Percentiles rank a stretch among this genome's conserved stretches.
Evolutionary conservation across 2,329 filamentous ascomycete genomes (phyloP).

Genomic region (Periconia macrospinosa): DNA sequence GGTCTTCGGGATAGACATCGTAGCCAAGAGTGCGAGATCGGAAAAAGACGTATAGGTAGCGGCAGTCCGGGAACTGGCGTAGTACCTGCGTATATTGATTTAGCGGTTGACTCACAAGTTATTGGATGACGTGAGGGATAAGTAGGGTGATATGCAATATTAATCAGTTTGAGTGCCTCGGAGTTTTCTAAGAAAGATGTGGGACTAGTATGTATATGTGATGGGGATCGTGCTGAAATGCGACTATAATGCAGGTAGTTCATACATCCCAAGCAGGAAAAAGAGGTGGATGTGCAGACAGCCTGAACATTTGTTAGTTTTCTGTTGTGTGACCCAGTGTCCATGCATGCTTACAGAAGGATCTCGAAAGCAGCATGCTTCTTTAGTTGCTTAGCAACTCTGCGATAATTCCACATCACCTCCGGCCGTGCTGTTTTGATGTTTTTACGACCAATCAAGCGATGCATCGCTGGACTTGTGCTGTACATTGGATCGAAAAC

Average conservation of each 20-base stretch:
- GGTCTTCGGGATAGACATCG: constrained; percentile 43
- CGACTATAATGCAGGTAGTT: constrained; percentile 13
- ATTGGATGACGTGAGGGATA: not conserved
- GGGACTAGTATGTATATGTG: not conserved
- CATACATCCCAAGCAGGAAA: constrained; percentile 48
- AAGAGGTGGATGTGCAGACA: constrained; percentile 40
- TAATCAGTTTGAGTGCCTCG: too few relatives aligned
- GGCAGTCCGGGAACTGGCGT: constrained; percentile 39
- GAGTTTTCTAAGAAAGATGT: not conserved
- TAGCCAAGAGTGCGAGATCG: constrained; percentile 40
- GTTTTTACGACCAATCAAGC: constrained; percentile 55
- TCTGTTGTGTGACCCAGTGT: not conserved
- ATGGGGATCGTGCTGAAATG: not conserved
- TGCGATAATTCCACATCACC: constrained; percentile 64
- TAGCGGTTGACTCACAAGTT: constrained; percentile 18
- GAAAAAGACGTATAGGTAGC: constrained; percentile 43
- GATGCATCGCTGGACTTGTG: constrained; percentile 65
- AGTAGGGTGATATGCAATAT: not conserved
- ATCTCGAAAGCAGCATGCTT: constrained; percentile 79
- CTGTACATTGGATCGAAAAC: constrained; percentile 88
- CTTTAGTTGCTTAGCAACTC: constrained; percentile 67
- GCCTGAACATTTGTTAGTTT: constrained; percentile 18
- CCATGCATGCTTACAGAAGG: constrained; percentile 60
- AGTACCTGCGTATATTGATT: constrained; percentile 35
- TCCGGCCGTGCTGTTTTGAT: constrained; percentile 60